Evolutionary conservation across 2,329 filamentous ascomycete species (phyloP).

Genomic region (Talaromyces sp.): DNA sequence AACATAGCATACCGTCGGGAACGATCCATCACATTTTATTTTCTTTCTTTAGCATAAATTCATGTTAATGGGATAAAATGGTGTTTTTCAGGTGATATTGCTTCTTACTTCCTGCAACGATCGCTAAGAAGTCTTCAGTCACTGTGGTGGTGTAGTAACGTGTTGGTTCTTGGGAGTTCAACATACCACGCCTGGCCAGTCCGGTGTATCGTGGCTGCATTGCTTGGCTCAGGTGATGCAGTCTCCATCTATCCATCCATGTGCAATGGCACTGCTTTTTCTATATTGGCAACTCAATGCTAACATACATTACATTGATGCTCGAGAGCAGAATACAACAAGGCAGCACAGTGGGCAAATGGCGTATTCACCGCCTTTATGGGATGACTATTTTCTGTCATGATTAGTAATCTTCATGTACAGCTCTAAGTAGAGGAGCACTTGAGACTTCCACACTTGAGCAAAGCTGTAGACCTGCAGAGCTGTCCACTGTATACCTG

Average conservation of each 20-base stretch:
- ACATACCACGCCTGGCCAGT: constrained; percentile 6
- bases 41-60: constrained; percentile 6
- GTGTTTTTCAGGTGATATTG: background rate
- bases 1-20: constrained; percentile 6
- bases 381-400: too few relatives aligned
- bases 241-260: background rate
- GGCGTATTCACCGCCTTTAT: too few relatives aligned
- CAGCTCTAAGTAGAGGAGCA: too few relatives aligned
- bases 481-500: too few relatives aligned
- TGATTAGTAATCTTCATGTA: too few relatives aligned
- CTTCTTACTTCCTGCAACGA: constrained; percentile 10
- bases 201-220: background rate
- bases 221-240: background rate
- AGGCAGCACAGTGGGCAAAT: too few relatives aligned
- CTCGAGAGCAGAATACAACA: too few relatives aligned
- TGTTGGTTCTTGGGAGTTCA: background rate
- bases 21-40: constrained; percentile 11
- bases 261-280: background rate
- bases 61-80: background rate
- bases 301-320: too few relatives aligned
- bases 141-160: background rate
- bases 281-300: too few relatives aligned
- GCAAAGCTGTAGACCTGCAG: too few relatives aligned
- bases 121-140: constrained; percentile 42
- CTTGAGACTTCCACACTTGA: too few relatives aligned